phyloP scores from a whole-genome alignment of 2,329 filamentous ascomycete species.

The Aspergillus melleus region DNA sequence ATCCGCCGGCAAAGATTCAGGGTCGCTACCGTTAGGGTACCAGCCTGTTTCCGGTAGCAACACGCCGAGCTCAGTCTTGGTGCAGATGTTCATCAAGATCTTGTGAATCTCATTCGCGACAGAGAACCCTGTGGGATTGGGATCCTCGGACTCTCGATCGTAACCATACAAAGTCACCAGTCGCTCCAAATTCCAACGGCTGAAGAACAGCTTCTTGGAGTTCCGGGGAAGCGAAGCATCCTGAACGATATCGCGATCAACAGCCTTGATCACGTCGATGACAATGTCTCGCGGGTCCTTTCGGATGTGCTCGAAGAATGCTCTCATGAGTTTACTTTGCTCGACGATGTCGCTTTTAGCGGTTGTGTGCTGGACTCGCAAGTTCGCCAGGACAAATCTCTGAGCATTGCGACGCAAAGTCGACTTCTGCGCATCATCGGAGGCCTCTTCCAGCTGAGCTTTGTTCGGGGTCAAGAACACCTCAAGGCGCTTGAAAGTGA shows the following conservation, averaged over 20 bases:
- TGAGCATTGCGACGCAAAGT: conserved; percentile 82
- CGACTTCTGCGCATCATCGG: conserved; percentile 68
- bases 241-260: conserved; percentile 70
- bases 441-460: conserved; percentile 50
- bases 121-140: conserved; percentile 43
- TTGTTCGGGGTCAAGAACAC: conserved; percentile 75
- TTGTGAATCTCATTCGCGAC: conserved; percentile 71
- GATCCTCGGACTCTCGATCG: conserved; percentile 49
- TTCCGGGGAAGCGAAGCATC: conserved; percentile 73
- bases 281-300: conserved; percentile 76
- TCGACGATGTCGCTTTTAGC: conserved; percentile 80
- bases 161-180: conserved; percentile 70
- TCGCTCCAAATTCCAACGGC: conserved; percentile 69
- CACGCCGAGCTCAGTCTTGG: conserved; percentile 69
- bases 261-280: conserved; percentile 68
- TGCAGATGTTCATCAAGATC: conserved; percentile 75
- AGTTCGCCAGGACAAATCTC: conserved; percentile 73
- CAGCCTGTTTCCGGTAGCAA: conserved; percentile 77
- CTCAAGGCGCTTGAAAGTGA: conserved; percentile 76
- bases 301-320: conserved; percentile 73
- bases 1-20: conserved; percentile 52
- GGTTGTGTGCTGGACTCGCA: conserved; percentile 74
- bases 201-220: conserved; percentile 74
- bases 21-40: conserved; percentile 71
- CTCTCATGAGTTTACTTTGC: conserved; percentile 67